These are phyloP conservation scores for Plantago coronopus DNA, from an alignment of 305 asterid species.

Conservation along the genomic window DNA sequence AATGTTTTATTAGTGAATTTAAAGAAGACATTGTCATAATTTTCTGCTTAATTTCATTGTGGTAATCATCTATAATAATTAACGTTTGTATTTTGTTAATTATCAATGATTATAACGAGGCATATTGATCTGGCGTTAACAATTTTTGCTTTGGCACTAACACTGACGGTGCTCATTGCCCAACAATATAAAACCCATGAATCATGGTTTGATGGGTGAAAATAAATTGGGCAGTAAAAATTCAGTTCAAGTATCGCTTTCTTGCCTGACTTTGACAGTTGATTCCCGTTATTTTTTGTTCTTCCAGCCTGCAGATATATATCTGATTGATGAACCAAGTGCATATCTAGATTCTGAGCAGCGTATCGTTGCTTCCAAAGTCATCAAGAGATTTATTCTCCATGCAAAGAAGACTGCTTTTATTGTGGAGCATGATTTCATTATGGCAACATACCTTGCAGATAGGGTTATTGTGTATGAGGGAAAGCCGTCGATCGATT, in stretches of 20 bases:
- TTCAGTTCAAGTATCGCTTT: conserved; percentile 5
- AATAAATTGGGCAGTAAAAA: conserved; percentile 30
- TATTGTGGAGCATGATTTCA: conserved; percentile 94
- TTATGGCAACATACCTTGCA: conserved; percentile 98
- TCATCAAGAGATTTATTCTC: conserved; percentile 86
- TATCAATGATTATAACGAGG: too few relatives aligned
- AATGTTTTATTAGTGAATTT: too few relatives aligned
- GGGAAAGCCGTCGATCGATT: conserved; percentile 81
- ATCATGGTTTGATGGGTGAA: too few relatives aligned
- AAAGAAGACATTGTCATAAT: too few relatives aligned
- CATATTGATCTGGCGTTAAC: too few relatives aligned
- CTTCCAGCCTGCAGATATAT: conserved; percentile 57
- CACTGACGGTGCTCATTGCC: too few relatives aligned
- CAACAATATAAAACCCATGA: too few relatives aligned
- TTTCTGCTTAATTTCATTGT: too few relatives aligned
- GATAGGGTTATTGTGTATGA: conserved; percentile 92
- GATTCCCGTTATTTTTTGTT: conserved; percentile 30
- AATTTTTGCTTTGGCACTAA: too few relatives aligned
- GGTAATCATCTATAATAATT: too few relatives aligned
- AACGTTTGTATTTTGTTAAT: too few relatives aligned
- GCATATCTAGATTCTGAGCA: conserved; percentile 66
- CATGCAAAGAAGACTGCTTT: conserved; percentile 96
- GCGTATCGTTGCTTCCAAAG: conserved; percentile 59
- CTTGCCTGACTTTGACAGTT: conserved; percentile 26
- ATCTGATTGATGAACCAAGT: conserved; percentile 59